Base-by-base conservation (phyloP, 371 early-diverging fungal species). In the Rhizomucor pusillus region DNA sequence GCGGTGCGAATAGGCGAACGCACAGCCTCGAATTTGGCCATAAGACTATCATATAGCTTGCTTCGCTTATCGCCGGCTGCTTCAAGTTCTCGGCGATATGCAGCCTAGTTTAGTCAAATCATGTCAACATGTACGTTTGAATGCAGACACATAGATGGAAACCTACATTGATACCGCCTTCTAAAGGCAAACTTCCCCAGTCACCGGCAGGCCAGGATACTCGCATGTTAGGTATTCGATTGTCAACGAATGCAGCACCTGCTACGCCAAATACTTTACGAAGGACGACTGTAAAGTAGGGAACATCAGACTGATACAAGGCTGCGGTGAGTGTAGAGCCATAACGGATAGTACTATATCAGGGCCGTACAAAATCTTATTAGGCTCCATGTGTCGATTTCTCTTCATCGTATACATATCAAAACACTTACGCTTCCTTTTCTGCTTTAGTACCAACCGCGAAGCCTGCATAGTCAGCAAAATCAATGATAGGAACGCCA, bases 221-320 rank as follows among this genome's bases (percentile, higher is more conserved):
- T 9, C 73, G 66, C 69, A 68, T 64, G 43, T 76, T 76, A 3
- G 73, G 71, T 4, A 66, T 46, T 25, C 73, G 66, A 37, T 73
- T 71, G 43, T 71, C 73, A 14, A 76, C 73, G 59, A 76, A 73
- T 25, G 77, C 73, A n/a, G 67, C 77, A 37, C 77, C 77, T 1
- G 73, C 77, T 19, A 76, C 77, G 54, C 77, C 77, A 67, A 76
- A 76, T 5, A 73, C 71, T 52, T 70, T 72, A 25, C 77, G 73
- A 20, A 76, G 50, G 1, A 76, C 57, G 40, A 76, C 69, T 22
- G 62, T 70, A 52, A 73, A 76, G 39, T 72, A 68, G 20, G 73
- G 77, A 9, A 76, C 68, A 53, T 72, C 73, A 14, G 59, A 67
- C 52, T 76, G 77, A 51, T 76, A 76, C 18, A 76, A 52, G 13